A percentile compares a stretch with the other conserved stretches of the same genome.
Evolutionary conservation across 306 rosid species (phyloP).

Genomic region (Crotalaria pallida): DNA sequence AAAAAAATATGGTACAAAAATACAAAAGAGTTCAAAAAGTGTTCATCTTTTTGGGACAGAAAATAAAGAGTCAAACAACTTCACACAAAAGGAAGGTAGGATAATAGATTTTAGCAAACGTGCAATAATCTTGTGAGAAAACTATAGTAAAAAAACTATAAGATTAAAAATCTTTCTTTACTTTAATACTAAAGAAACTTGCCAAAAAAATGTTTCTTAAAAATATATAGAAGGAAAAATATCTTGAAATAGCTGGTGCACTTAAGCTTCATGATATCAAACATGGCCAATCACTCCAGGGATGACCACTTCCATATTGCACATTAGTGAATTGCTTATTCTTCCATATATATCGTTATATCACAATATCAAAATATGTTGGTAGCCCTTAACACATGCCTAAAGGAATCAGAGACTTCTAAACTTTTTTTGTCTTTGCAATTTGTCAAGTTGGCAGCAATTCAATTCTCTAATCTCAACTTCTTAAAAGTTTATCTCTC

Average conservation of each 20-base stretch:
- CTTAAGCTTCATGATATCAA: not conserved
- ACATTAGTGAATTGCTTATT: not conserved
- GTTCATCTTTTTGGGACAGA: too few relatives aligned
- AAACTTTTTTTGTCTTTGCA: not conserved
- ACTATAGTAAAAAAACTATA: not conserved
- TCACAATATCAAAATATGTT: not conserved
- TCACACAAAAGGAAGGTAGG: not conserved
- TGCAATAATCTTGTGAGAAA: not conserved
- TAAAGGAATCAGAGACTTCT: not conserved
- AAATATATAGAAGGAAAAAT: not conserved
- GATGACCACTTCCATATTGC: not conserved
- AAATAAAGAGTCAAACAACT: too few relatives aligned
- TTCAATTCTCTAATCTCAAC: not conserved
- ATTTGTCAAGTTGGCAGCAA: not conserved
- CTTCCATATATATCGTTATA: conserved; percentile 6
- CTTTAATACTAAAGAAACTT: not conserved
- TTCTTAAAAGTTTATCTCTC: conserved; percentile 59
- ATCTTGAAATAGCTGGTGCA: conserved; percentile 3
- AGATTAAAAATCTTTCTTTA: not conserved
- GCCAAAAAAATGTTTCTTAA: not conserved
- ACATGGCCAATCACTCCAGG: not conserved
- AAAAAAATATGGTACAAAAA: too few relatives aligned
- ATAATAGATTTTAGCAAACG: not conserved
- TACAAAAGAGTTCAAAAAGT: too few relatives aligned
- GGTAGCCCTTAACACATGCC: not conserved